Evolutionary conservation across 768 basidiomycete species (phyloP), one percentile per base, ranked within the genome.

Genomic region (Amanita rubescens): DNA sequence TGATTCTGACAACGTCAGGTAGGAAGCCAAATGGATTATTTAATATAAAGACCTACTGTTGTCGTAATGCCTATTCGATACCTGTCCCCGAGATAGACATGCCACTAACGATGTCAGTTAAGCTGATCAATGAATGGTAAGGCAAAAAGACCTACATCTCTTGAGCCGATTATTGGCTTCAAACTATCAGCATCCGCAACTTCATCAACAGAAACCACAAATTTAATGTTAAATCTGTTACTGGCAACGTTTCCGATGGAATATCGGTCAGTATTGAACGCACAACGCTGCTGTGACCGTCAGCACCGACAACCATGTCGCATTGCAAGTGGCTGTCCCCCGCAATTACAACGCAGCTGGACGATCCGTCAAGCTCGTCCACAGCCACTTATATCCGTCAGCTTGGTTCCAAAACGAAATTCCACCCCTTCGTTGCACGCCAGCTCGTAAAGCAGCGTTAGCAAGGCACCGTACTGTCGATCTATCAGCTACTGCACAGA

Each of bases 241-340:
- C 51, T 11, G 65, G 63, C 11, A 71, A 45, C 24, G 65, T 63
- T 19, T 64, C n/a, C 51, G 53, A 38, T 63, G 47, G 25, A 38
- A 58, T 45, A n/a, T 64, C 67, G 12, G 66, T 59, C 5, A 38
- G 57, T 45, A n/a, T 64, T 66, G 12, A 66, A 58, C 5, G 68
- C n/a, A 72, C 62, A 24, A 68, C 50, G 52, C 74, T 80, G 14
- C 67, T 62, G 39, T 68, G 69, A 5, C 84, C 84, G 62, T 85
- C 84, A 3, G 84, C 83, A 30, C 78, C 82, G 17, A 85, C 71
- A 49, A 85, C 66, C 25, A 83, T 64, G 61, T 85, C 80, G 14
- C 75, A 77, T 14, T 58, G 59, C 8, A 82, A 51, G 11, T 60
- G 67, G 11, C 27, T 17, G 14, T n/a, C 33, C 17, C 32, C 46